Evolutionary conservation across 495 filamentous ascomycete genomes (phyloP), one percentile per base, ranked within the genome.

Genomic region (Aspergillus affinis): DNA sequence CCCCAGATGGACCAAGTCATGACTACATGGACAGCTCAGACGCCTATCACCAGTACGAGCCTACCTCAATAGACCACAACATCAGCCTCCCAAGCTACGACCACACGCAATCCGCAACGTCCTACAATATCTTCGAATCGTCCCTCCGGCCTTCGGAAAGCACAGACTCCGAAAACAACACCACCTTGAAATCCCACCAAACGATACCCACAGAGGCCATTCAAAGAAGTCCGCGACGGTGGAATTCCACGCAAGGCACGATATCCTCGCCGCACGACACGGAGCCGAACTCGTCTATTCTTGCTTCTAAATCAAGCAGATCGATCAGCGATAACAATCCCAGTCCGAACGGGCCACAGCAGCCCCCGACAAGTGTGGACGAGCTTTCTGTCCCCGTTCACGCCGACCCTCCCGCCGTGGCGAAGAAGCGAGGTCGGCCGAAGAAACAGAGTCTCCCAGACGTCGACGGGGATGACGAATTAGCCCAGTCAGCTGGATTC

Each of bases 231-330:
- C 18, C 56, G 1, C 64, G 66, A 50, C 56, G 68, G 20, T 65
- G 65, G 19, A 67, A 69, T 17, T 69, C 73, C n/a, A 61, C 70
- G 48, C 68, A 77, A 52, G 58, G 54, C 0, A 50, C 57, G 19
- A 46, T 54, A 12, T 65, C 61, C 46, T 79, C 76, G 3, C 74
- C 76, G 6, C 75, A 78, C 51, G 76, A 79, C 48, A 79, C 76
- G 2, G 68, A 75, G 27, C 76, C 76, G 18, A 58, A 76, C n/a
- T 79, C 76, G 3, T 77, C 76, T 13, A 57, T 73, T 10, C 27
- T 58, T 6, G 73, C 72, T 1, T 62, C 67, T 0, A 57, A 61
- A 17, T 21, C 61, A 17, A 68, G 49, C 26, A 64, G 69, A 58
- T 41, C 64, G 2, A 76, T 68, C 15, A 72, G 65, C 29, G 71